Evolutionary conservation across 257 asterid genomes (phyloP).

Genomic region (Paraleonurus japonicus): DNA sequence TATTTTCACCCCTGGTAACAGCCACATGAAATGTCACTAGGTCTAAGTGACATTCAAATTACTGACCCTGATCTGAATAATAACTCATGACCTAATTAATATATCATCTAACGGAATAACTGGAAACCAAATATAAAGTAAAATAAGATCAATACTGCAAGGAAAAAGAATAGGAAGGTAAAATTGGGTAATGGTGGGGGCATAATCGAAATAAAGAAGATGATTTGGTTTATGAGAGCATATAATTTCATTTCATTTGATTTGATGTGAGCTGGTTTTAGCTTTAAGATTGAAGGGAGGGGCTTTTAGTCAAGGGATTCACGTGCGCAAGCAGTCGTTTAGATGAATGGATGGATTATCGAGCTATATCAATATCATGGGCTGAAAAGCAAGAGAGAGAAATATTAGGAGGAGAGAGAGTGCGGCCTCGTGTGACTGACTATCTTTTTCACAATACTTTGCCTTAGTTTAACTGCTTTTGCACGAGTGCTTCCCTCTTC

Average conservation of each 20-base stretch:
- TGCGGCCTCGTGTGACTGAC: conserved; percentile 39
- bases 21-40: too few relatives aligned
- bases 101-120: too few relatives aligned
- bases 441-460: conserved; percentile 1
- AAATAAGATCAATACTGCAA: too few relatives aligned
- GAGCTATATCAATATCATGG: neutral
- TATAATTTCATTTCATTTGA: neutral
- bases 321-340: conserved; percentile 45
- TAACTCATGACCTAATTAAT: too few relatives aligned
- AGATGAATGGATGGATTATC: conserved; percentile 13
- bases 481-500: conserved; percentile 46
- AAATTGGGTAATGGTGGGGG: conserved; percentile 9
- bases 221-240: neutral
- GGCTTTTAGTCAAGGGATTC: conserved; percentile 31
- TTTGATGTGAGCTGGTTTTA: conserved; percentile 13
- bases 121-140: too few relatives aligned
- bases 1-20: too few relatives aligned
- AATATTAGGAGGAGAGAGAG: neutral
- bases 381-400: neutral
- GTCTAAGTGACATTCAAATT: too few relatives aligned
- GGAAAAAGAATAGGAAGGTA: neutral
- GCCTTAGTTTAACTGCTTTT: conserved; percentile 40
- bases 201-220: neutral
- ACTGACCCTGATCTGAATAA: too few relatives aligned
- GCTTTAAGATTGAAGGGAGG: conserved; percentile 1